Evolutionary conservation across 2,329 filamentous ascomycete species (phyloP), one percentile per base, ranked within the genome.

Genomic region (Coniella vitis): DNA sequence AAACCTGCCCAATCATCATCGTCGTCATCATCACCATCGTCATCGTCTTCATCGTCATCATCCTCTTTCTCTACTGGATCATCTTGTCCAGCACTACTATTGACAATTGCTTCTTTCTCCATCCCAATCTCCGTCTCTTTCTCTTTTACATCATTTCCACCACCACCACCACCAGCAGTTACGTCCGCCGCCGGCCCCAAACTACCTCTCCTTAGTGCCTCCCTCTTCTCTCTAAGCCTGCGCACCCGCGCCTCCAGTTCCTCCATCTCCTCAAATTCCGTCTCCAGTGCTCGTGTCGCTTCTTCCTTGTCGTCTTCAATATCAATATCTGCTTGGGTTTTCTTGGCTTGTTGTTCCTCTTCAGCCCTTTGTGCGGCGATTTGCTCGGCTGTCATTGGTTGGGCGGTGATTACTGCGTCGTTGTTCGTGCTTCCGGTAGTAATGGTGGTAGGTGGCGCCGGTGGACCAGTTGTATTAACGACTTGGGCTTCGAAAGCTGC

Each of bases 201-300:
- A 39, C 63, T 54, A 54, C 72, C 58, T 58, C 69, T 58, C 39
- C 79, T 72, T 53, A 90, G 62, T 47, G 81, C 79, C 60, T 90
- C 87, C 40, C 86, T 73, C 63, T 80, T 81, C 60, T 87, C 81
- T 61, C 86, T 84, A 47, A 91, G 65, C 53, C 73, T 75, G 51
- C 74, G 73, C 12, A 91, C 84, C 7, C 86, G 77, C 45, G 79
- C 78, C 63, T 91, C 87, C 39, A 91, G 73, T 60, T 83, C 79
- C 61, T 86, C 83, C 87, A 91, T 91, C 61, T 90, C 83, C 50
- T 89, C 86, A 56, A 91, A 86, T 63, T 91, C 87, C 36, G 83
- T 79, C 64, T 89, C 84, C 49, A 90, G 67, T 25, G 84, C 81
- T 19, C 84, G 75, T 37, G 77, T 78, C 1, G 87, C 87, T 58